Evolutionary conservation across 2,329 filamentous ascomycete species (phyloP), one percentile per base, ranked within the genome.

Genomic region (Hypoxylon sp.): DNA sequence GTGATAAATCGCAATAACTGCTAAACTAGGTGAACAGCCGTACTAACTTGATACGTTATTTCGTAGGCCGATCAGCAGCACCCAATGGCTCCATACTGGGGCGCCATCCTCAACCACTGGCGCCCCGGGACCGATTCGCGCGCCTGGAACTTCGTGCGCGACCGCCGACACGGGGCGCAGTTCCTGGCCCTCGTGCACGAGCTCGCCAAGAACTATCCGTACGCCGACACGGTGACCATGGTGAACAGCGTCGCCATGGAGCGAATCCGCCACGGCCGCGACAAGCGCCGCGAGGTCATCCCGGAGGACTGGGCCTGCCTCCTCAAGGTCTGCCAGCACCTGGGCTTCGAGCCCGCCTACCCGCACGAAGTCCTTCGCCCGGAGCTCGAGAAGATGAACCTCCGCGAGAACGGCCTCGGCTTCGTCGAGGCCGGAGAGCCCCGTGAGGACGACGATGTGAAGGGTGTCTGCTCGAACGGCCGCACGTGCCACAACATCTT

Each of bases 171-270:
- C n/a, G 16, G 26, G 3, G 7, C 6, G 4, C 12, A 30, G 9
- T 20, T 58, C 2, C 26, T 46, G 2, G 30, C 20, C n/a, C 24
- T 9, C 4, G 22, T 61, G 3, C 22, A 40, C 8, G 9, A 49
- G 5, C 30, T 61, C 1, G 28, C 58, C 9, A 28, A 38, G 22
- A 2, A 44, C 6, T 55, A 61, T 22, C 11, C 28, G 1, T 61
- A 18, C 26, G 6, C 50, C 4, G 36, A 55, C 1, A n/a, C 45
- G 0, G n/a, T 46, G 1, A 26, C 4, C 20, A 61, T 61, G 58
- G 36, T 40, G 3, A 61, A 61, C 51, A 55, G 44, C 33, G 38
- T 61, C 6, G 33, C 18, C 2, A 2, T 55, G 9, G 58, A 61
- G 42, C 51, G 58, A 0, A 24, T 61, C 4, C 58, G 58, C 51